Evolutionary conservation across 768 basidiomycete species (phyloP).

Genomic region (Calocybe indica): DNA sequence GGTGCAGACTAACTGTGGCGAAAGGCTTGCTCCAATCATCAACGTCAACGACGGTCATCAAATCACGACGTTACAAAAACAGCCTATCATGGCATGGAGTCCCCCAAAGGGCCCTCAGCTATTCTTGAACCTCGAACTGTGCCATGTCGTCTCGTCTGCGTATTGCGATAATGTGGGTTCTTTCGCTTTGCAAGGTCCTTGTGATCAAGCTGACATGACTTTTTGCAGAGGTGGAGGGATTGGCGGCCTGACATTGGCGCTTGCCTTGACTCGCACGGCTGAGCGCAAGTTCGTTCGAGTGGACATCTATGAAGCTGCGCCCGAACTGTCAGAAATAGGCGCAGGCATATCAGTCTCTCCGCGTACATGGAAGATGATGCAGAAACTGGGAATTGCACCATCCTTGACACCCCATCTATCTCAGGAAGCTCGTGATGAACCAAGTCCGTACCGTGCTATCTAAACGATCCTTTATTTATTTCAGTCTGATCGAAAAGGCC

Average conservation of each 20-base stretch:
- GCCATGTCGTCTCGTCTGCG: no score
- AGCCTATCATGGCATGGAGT: no score
- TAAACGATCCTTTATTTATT: not conserved
- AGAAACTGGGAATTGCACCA: conserved; percentile 28
- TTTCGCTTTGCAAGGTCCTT: no score
- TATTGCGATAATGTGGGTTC: no score
- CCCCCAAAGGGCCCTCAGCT: no score
- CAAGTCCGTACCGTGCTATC: conserved; percentile 9
- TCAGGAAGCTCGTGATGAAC: conserved; percentile 11
- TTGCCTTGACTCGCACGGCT: conserved; percentile 8
- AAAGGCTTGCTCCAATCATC: no score
- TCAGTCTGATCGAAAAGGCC: conserved; percentile 6
- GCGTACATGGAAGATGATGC: conserved; percentile 32
- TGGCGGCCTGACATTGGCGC: conserved; percentile 13
- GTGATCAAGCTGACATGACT: not conserved
- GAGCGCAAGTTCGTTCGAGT: conserved; percentile 4
- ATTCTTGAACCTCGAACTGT: no score
- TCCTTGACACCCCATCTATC: conserved; percentile 15
- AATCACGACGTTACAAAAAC: no score
- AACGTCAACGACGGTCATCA: no score
- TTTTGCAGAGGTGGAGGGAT: conserved; percentile 11
- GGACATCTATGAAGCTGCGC: conserved; percentile 12
- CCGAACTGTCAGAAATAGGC: conserved; percentile 11
- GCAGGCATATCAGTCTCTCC: conserved; percentile 17
- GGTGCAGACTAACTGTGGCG: no score